Percentiles rank a stretch among this genome's conserved stretches.
Evolutionary conservation across 2,329 filamentous ascomycete genomes (phyloP).

Genomic region (Apiospora marii): DNA sequence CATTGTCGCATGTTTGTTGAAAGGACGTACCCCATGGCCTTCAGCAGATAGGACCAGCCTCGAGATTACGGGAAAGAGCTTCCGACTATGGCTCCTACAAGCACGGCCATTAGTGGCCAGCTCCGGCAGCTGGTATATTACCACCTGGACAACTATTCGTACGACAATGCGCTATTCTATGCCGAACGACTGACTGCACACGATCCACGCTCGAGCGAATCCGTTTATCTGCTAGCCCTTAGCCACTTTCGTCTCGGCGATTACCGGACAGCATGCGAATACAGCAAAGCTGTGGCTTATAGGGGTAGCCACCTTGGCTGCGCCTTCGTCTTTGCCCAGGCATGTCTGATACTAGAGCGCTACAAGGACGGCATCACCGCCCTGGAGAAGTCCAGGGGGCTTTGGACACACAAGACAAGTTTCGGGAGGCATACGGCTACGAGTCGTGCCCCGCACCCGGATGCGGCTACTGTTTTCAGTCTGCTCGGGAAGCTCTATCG

Average conservation of each 20-base stretch:
- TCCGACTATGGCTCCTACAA: constrained; percentile 59
- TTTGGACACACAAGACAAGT: constrained; percentile 78
- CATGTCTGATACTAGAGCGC: constrained; percentile 80
- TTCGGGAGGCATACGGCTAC: constrained; percentile 86
- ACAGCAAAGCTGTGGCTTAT: constrained; percentile 74
- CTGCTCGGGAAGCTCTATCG: constrained; percentile 88
- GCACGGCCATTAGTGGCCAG: constrained; percentile 57
- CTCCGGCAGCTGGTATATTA: constrained; percentile 69
- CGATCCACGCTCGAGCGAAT: constrained; percentile 82
- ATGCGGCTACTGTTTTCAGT: constrained; percentile 83
- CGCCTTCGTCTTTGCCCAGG: constrained; percentile 89
- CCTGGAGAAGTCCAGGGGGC: constrained; percentile 80
- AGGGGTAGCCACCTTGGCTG: constrained; percentile 84
- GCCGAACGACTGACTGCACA: constrained; percentile 86
- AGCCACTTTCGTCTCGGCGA: constrained; percentile 86
- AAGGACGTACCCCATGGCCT: constrained; percentile 45
- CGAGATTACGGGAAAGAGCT: constrained; percentile 23
- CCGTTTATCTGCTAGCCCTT: constrained; percentile 81
- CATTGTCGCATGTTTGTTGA: not conserved
- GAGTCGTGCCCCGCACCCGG: constrained; percentile 76
- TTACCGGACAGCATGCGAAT: constrained; percentile 85
- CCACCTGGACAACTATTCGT: constrained; percentile 86
- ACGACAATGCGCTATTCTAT: constrained; percentile 92
- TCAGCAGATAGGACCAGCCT: constrained; percentile 34
- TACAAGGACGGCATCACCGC: constrained; percentile 83